phyloP scores from a whole-genome alignment of 2,329 filamentous ascomycete genomes.

The Grosmannia huntii region DNA sequence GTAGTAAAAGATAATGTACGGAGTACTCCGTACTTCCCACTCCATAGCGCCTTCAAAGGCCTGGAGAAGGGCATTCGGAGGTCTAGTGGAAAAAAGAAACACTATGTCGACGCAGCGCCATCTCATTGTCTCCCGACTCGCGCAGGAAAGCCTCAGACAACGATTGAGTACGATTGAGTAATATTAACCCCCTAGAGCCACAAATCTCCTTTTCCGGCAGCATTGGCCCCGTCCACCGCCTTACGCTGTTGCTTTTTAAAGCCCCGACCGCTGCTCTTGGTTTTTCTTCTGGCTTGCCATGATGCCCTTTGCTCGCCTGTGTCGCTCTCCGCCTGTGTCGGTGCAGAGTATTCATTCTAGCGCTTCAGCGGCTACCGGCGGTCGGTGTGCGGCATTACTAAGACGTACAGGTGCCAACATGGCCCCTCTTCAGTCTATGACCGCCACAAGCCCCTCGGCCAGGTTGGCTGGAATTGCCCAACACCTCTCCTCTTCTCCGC shows the following conservation, averaged over 20 bases:
- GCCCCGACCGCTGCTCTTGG: background rate
- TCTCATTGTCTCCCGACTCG: background rate
- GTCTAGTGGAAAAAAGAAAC: background rate
- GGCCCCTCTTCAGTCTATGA: constrained; percentile 5
- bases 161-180: background rate
- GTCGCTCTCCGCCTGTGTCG: background rate
- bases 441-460: constrained; percentile 12
- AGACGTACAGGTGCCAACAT: constrained; percentile 1
- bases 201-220: background rate
- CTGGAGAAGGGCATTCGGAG: background rate
- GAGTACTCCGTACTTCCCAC: no score
- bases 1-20: no score
- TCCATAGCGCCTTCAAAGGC: no score
- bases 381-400: constrained; percentile 10
- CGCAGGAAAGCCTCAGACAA: background rate
- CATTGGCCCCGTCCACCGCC: background rate
- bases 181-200: background rate
- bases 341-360: constrained; percentile 4
- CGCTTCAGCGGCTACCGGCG: constrained; percentile 1
- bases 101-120: no score
- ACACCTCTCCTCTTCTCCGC: constrained; percentile 17
- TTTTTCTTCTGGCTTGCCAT: background rate
- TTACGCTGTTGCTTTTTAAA: background rate
- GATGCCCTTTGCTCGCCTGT: background rate
- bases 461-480: constrained; percentile 18